phyloP scores from a whole-genome alignment of 1,284 basidiomycete species.

The Cystobasidium sp. region DNA sequence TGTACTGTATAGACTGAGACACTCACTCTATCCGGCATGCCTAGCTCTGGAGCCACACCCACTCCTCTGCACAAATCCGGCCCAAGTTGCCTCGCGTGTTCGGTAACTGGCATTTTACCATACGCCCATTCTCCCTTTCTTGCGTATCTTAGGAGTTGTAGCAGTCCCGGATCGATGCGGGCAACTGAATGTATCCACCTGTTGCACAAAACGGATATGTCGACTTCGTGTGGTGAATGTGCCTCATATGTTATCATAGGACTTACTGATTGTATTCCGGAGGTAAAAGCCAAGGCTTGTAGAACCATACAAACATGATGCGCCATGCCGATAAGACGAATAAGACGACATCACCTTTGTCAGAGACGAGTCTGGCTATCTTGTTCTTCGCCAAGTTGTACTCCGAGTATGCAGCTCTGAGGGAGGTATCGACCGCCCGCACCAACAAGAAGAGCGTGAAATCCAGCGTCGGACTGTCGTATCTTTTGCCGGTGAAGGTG shows the following conservation, averaged over 20 bases:
- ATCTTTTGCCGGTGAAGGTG: slow-evolving; percentile 6
- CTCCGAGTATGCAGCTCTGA: slow-evolving; percentile 49
- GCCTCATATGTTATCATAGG: neutral
- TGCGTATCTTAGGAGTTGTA: slow-evolving; percentile 53
- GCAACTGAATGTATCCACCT: slow-evolving; percentile 56
- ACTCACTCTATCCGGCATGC: slow-evolving; percentile 43
- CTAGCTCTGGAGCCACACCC: slow-evolving; percentile 30
- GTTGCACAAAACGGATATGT: slow-evolving; percentile 50
- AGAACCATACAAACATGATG: slow-evolving; percentile 51
- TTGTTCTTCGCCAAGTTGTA: slow-evolving; percentile 28
- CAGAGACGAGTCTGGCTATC: slow-evolving; percentile 35
- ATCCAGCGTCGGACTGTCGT: slow-evolving; percentile 56
- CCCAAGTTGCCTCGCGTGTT: slow-evolving; percentile 44
- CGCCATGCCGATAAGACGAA: slow-evolving; percentile 49
- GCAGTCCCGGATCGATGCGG: slow-evolving; percentile 56
- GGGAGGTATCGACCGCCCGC: slow-evolving; percentile 55
- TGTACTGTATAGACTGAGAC: neutral
- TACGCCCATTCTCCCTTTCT: slow-evolving; percentile 54
- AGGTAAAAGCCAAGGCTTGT: slow-evolving; percentile 42
- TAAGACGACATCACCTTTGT: slow-evolving; percentile 48
- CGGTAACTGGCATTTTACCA: slow-evolving; percentile 47
- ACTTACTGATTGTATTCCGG: slow-evolving; percentile 35
- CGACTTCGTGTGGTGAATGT: neutral
- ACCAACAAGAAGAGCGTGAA: slow-evolving; percentile 58
- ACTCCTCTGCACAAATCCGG: slow-evolving; percentile 43